A percentile compares a stretch with the other conserved stretches of the same genome.
Evolutionary conservation across 768 basidiomycete genomes (phyloP).

Genomic region (Amanita polypyramis): DNA sequence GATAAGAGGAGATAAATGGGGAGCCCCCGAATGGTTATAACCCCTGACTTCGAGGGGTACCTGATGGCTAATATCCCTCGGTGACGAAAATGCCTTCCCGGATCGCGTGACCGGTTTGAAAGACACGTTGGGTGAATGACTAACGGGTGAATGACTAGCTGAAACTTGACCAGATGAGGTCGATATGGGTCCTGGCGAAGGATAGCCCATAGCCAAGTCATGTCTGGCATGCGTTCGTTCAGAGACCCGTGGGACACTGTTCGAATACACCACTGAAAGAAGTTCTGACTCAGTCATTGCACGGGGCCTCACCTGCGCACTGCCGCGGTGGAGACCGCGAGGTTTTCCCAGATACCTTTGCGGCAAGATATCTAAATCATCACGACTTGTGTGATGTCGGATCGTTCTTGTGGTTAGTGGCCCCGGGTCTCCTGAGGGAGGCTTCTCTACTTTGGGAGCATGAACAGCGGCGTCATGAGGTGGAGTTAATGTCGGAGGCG

Average conservation of each 20-base stretch:
- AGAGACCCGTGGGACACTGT: not conserved
- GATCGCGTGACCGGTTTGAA: not conserved
- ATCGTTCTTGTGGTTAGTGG: conserved; percentile 7
- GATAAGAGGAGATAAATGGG: not conserved
- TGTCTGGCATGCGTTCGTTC: not conserved
- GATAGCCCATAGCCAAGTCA: not conserved
- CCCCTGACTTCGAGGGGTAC: not conserved
- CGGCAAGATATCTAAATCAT: conserved; percentile 1
- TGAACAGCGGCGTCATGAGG: not conserved
- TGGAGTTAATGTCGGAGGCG: not conserved
- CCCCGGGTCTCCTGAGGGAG: no score
- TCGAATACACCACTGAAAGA: not conserved
- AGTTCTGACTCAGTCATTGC: not conserved
- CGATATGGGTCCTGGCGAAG: not conserved
- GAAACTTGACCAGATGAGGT: not conserved
- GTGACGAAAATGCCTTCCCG: not conserved
- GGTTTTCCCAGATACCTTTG: not conserved
- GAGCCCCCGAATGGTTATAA: not conserved
- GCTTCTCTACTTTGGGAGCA: not conserved
- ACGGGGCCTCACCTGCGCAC: conserved; percentile 1
- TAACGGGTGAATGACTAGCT: not conserved
- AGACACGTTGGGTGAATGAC: not conserved
- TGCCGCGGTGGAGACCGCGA: conserved; percentile 4
- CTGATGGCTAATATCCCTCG: conserved; percentile 2
- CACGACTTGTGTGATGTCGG: not conserved